Percentiles rank a stretch among this genome's conserved stretches.
These are phyloP conservation scores for Boehmeria nivea DNA, from an alignment of 306 rosid species.

Conservation along the genomic window DNA sequence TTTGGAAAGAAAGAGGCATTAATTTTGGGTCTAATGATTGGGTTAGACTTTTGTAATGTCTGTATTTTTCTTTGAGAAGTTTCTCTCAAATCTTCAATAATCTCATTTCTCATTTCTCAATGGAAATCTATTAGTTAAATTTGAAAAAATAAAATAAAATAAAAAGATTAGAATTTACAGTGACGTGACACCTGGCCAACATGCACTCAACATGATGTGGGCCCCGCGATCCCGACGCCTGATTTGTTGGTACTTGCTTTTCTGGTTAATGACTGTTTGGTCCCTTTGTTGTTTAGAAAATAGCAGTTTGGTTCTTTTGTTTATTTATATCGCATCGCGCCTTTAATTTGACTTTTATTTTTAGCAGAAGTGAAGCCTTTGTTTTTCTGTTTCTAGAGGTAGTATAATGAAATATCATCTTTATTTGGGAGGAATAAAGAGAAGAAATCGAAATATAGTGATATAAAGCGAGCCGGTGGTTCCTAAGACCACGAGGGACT, in stretches of 20 bases:
- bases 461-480: too few relatives aligned
- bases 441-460: too few relatives aligned
- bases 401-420: too few relatives aligned
- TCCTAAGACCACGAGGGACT: too few relatives aligned
- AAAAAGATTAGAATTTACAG: neutral
- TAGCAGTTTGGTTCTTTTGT: too few relatives aligned
- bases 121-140: too few relatives aligned
- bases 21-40: conserved; percentile 17
- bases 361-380: too few relatives aligned
- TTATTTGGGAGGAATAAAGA: too few relatives aligned
- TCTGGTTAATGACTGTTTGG: neutral
- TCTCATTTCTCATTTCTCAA: neutral
- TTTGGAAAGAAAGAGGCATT: neutral
- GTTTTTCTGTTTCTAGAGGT: too few relatives aligned
- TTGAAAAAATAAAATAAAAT: neutral
- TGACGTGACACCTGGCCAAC: conserved; percentile 30
- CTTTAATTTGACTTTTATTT: too few relatives aligned
- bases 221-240: conserved; percentile 9
- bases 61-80: conserved; percentile 5
- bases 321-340: too few relatives aligned
- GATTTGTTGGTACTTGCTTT: neutral
- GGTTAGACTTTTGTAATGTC: neutral
- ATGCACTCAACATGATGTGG: conserved; percentile 12
- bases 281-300: too few relatives aligned
- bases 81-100: neutral